These are phyloP conservation scores for Pleurotus giganteus DNA, from an alignment of 768 basidiomycete genomes.

Conservation along the genomic window DNA sequence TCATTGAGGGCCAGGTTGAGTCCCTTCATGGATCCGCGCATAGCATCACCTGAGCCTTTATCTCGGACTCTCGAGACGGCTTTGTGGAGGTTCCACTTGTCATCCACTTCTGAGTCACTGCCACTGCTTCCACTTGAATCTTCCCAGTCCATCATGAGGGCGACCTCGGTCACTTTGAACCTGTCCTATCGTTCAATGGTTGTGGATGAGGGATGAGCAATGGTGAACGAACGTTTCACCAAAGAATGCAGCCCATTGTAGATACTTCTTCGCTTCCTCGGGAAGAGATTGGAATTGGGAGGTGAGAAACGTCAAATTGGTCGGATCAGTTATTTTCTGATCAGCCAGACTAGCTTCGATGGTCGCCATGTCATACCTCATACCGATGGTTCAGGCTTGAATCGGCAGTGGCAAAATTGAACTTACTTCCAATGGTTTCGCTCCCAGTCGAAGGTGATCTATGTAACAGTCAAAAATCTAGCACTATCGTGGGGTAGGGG, in stretches of 20 bases:
- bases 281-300: slow-evolving; percentile 59
- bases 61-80: slow-evolving; percentile 48
- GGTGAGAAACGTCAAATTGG: slow-evolving; percentile 59
- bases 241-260: slow-evolving; percentile 72
- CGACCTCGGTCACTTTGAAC: slow-evolving; percentile 73
- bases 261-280: slow-evolving; percentile 62
- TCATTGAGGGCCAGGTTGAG: slow-evolving; percentile 65
- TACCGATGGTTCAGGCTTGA: slow-evolving; percentile 4
- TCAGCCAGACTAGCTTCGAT: slow-evolving; percentile 55
- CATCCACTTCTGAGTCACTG: slow-evolving; percentile 50
- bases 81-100: slow-evolving; percentile 52
- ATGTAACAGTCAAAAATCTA: background rate
- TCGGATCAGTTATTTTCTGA: slow-evolving; percentile 56
- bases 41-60: slow-evolving; percentile 31
- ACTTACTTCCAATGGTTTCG: slow-evolving; percentile 65
- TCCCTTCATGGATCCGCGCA: slow-evolving; percentile 64
- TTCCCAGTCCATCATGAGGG: slow-evolving; percentile 73
- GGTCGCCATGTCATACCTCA: slow-evolving; percentile 51
- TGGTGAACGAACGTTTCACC: slow-evolving; percentile 56
- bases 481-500: background rate
- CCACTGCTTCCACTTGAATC: slow-evolving; percentile 51
- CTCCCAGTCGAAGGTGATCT: slow-evolving; percentile 69
- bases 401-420: background rate
- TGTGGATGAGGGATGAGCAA: background rate
- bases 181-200: slow-evolving; percentile 28